Evolutionary conservation across 1,284 basidiomycete genomes (phyloP), one percentile per base, ranked within the genome.

Genomic region (Ceratorhiza oryzae-sativae): DNA sequence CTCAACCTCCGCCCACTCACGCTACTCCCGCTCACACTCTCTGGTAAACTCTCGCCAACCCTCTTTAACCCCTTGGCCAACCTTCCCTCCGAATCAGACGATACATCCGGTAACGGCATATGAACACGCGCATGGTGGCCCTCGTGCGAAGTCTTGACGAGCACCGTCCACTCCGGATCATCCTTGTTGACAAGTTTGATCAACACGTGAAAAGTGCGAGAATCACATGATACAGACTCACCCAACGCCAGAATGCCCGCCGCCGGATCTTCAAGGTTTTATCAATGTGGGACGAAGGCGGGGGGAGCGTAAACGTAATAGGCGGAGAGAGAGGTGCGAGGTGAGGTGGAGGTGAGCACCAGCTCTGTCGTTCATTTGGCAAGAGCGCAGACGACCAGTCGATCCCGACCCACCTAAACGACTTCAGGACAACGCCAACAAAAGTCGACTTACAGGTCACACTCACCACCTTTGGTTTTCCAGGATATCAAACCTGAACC

Each of bases 351-450:
- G 84, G 79, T 5, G 88, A 86, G 77, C 88, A 93, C 95, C 95
- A 98, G 2, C 92, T 91, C 0, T 95, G 93, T 0, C 95, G 88
- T 79, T 98, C 95, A 48, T 89, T 88, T 0, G 95, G 95, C 3
- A 98, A 85, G 5, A 98, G 86, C 0, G 95, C 94, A 1, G 93
- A 91, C 0, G 95, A 97, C 93, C 94, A 98, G 81, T 98, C 91
- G 48, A 93, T 84, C 1, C 90, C 90, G 84, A 93, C 86, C 91
- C 91, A 93, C 63, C 63, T 68, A 23, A 27, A 15, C 23, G 25
- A 25, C 9, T 3, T 46, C 27, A 41, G 25, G 30, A 12, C 20
- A 12, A 5, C 59, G 5, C 20, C 9, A 8, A 39, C 6, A 13
- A 6, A 39, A 39, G 13, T 6, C 13, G 59, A 42, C 32, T 13